Conservation (phyloP, 306 rosid species). For the Lathyrus oleraceus region DNA sequence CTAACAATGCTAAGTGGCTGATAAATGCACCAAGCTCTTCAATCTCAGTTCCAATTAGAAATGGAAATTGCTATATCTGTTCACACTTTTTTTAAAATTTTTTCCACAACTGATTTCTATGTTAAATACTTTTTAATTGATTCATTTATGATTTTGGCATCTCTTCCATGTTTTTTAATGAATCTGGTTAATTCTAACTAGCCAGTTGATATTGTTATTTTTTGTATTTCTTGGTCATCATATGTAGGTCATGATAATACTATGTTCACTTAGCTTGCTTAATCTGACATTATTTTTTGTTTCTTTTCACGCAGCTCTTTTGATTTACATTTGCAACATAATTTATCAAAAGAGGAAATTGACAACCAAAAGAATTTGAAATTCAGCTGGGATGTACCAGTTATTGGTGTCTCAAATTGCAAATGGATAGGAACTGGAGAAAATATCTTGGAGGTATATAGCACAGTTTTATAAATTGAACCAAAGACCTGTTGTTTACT, state of each 20-base stretch:
- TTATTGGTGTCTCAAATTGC: slow-evolving; percentile 68
- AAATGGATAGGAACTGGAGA: slow-evolving; percentile 85
- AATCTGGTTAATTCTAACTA: neutral
- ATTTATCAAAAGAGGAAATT: slow-evolving; percentile 67
- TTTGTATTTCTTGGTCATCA: slow-evolving; percentile 9
- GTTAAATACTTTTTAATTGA: neutral
- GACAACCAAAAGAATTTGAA: slow-evolving; percentile 52
- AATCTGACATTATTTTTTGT: slow-evolving; percentile 24
- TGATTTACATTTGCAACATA: slow-evolving; percentile 60
- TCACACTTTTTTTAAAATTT: neutral
- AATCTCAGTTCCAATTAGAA: slow-evolving; percentile 13
- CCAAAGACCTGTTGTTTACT: neutral
- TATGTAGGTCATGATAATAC: slow-evolving; percentile 1
- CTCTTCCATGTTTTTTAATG: neutral
- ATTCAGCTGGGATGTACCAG: slow-evolving; percentile 78
- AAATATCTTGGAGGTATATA: slow-evolving; percentile 66
- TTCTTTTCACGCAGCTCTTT: slow-evolving; percentile 56
- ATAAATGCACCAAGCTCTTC: neutral
- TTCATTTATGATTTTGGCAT: neutral
- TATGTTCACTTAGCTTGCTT: neutral
- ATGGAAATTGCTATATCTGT: neutral
- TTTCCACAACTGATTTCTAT: neutral
- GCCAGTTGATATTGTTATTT: slow-evolving; percentile 1
- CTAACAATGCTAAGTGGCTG: neutral
- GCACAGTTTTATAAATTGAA: slow-evolving; percentile 10